Base-by-base conservation (phyloP, 176 grass and related monocot species). In the Pharus latifolius region DNA sequence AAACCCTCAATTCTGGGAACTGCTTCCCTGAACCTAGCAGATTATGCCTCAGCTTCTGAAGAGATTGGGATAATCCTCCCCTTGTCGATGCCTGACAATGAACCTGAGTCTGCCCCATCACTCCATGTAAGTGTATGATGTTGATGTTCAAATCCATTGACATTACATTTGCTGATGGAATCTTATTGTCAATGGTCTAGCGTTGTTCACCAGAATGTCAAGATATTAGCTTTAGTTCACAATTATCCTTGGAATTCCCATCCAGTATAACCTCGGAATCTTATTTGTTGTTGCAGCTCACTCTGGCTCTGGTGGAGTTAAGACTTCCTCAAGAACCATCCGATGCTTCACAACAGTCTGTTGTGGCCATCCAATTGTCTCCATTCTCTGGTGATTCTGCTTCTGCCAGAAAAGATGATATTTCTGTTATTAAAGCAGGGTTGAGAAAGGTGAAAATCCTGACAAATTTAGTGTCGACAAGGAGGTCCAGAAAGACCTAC, bases 361-460 rank as follows among this genome's bases (percentile, higher is more conserved):
- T 37, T 33, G 45, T 76, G 60, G 57, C 70, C 43, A 23, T 57
- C 72, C 72, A 84, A 14, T 81, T 87, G 27, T 90, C 84, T 38
- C 95, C 95, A 69, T 85, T 82, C 14, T 88, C 84, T 62, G 77
- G 82, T 31, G 87, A 84, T 76, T 82, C 57, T 60, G 29, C 78
- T 32, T 48, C 81, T 41, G 50, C 63, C 60, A 90, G 82, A 69
- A 99, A 91, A 77, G 90, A 99, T 65, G 96, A 99, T 37, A 80
- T 80, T 48, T 95, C 96, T 6, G 85, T 87, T 84, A 79, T 99
- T 41, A 99, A 83, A 86, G 96, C 87, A 15, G 96, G 96, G 68
- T 62, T 94, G 76, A 91, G 87, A 73, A 99, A 88, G 78, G 91
- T 99, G 31, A 94, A 94, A 90, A 85, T 78, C 76, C 82, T 99